A percentile compares a stretch with the other conserved stretches of the same genome.
Conservation (phyloP, 345 rosid genomes). For the Isatis tinctoria region DNA sequence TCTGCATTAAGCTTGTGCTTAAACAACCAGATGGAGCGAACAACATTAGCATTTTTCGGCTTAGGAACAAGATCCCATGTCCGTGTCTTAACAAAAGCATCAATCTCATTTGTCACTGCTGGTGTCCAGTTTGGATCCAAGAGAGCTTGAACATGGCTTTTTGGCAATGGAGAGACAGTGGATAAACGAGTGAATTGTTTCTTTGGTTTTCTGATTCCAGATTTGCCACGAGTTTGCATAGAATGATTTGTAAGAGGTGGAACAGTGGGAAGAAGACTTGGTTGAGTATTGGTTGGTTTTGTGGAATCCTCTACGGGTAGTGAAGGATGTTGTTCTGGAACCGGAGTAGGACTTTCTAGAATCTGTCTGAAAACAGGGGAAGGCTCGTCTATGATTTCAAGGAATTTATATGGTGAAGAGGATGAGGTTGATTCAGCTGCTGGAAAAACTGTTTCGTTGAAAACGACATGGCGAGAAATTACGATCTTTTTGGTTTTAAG, state of each 20-base stretch:
- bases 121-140: neutral
- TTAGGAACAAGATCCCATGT: neutral
- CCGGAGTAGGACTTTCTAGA: neutral
- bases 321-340: no score
- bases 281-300: no score
- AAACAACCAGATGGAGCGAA: neutral
- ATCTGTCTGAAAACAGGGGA: neutral
- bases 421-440: neutral
- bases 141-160: neutral
- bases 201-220: neutral
- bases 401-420: neutral
- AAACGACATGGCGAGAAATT: neutral
- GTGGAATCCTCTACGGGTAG: no score
- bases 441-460: neutral
- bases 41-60: neutral
- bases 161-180: neutral
- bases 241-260: no score
- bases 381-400: neutral
- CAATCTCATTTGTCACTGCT: neutral
- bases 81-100: neutral
- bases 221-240: neutral
- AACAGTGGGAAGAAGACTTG: no score
- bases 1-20: neutral
- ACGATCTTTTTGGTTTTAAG: neutral
- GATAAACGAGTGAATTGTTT: neutral